Conservation (phyloP, 805 yeast species). For the Yamadazyma tumulicola region DNA sequence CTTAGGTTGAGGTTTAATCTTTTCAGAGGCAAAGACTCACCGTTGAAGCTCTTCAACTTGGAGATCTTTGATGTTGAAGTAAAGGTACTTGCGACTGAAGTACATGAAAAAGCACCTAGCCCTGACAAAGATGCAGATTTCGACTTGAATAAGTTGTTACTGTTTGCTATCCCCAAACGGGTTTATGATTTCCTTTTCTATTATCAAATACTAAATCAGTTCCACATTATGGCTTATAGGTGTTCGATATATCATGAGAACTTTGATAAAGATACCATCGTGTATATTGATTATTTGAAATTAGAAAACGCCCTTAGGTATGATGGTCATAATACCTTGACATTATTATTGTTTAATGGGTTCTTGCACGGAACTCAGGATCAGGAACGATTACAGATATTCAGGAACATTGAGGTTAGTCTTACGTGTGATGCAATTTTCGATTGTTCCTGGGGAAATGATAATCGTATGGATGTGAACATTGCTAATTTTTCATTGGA, state of each 20-base stretch:
- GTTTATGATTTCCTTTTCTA: slow-evolving; percentile 18
- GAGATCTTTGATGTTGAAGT: slow-evolving; percentile 20
- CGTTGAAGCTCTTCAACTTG: slow-evolving; percentile 25
- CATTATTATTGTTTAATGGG: slow-evolving; percentile 20
- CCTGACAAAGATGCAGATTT: not conserved
- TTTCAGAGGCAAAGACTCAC: slow-evolving; percentile 18
- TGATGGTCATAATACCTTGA: slow-evolving; percentile 15
- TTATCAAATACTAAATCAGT: slow-evolving; percentile 20
- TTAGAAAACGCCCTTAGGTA: slow-evolving; percentile 16
- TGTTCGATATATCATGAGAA: slow-evolving; percentile 10
- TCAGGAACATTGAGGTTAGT: slow-evolving; percentile 23
- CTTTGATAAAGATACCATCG: slow-evolving; percentile 9
- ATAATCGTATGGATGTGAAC: slow-evolving; percentile 8
- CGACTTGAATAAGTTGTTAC: slow-evolving; percentile 9
- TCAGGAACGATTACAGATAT: slow-evolving; percentile 16
- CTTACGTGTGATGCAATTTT: slow-evolving; percentile 19
- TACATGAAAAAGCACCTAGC: not conserved
- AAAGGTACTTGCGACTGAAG: slow-evolving; percentile 1
- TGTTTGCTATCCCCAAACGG: slow-evolving; percentile 16
- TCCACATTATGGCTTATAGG: slow-evolving; percentile 21
- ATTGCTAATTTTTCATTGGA: slow-evolving; percentile 14
- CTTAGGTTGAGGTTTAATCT: slow-evolving; percentile 21
- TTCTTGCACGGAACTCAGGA: slow-evolving; percentile 15
- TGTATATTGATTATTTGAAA: slow-evolving; percentile 21
- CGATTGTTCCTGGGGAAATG: slow-evolving; percentile 11